Evolutionary conservation across 805 yeast genomes (phyloP).

Genomic region (Hanseniaspora pseudoguilliermondii): DNA sequence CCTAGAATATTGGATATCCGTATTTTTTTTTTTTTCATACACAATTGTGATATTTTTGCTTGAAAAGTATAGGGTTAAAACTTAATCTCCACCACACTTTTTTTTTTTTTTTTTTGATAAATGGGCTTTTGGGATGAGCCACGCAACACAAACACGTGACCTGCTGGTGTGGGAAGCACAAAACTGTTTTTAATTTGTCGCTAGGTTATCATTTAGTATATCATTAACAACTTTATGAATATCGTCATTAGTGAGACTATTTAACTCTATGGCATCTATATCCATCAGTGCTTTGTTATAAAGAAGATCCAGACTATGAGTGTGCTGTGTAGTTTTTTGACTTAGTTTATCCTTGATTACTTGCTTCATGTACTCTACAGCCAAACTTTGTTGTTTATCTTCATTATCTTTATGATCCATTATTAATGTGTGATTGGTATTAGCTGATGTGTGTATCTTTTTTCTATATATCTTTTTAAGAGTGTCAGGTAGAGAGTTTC

Average conservation of each 20-base stretch:
- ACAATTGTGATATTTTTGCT: too few species aligned
- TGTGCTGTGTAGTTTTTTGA: not conserved
- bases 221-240: not conserved
- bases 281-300: not conserved
- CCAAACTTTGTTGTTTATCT: not conserved
- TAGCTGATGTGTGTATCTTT: not conserved
- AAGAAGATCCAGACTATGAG: not conserved
- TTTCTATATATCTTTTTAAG: too few species aligned
- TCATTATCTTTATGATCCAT: not conserved
- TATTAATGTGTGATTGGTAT: not conserved
- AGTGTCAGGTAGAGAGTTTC: too few species aligned
- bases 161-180: not conserved
- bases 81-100: too few species aligned
- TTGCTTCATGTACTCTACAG: not conserved
- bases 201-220: too few species aligned
- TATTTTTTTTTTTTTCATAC: too few species aligned
- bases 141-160: too few species aligned
- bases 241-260: not conserved
- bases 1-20: too few species aligned
- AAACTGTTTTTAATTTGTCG: too few species aligned
- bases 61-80: too few species aligned
- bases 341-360: not conserved
- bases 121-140: too few species aligned
- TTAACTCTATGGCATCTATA: not conserved
- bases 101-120: too few species aligned